Percentiles rank a stretch among this genome's conserved stretches.
phyloP scores from a whole-genome alignment of 306 rosid genomes.

The Cyclanthera cordifolia region DNA sequence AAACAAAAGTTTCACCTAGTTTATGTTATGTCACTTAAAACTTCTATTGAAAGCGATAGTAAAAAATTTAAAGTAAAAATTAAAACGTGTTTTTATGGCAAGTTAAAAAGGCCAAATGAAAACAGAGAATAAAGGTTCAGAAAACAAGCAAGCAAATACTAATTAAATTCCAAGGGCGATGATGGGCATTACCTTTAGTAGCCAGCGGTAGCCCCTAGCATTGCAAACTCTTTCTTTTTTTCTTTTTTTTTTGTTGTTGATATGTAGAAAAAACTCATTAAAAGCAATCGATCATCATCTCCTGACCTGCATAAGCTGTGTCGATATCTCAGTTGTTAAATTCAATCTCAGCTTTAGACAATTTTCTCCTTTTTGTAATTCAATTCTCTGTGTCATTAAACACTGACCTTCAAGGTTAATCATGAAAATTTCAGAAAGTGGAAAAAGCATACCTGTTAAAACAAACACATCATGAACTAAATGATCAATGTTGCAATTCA shows the following conservation, averaged over 20 bases:
- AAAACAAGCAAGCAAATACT: not conserved
- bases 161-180: conserved; percentile 6
- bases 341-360: conserved; percentile 8
- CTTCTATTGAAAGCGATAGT: not conserved
- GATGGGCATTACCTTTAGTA: not conserved
- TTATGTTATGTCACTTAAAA: not conserved
- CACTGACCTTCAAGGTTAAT: conserved; percentile 1
- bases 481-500: not conserved
- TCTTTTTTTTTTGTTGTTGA: too few species aligned
- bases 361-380: conserved; percentile 5
- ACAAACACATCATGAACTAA: not conserved
- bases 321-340: not conserved
- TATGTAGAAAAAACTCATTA: not conserved
- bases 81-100: not conserved
- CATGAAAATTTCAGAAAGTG: not conserved
- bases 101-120: not conserved
- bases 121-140: not conserved
- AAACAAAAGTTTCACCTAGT: not conserved
- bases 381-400: not conserved
- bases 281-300: not conserved
- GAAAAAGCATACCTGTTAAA: not conserved
- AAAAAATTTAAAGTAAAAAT: not conserved
- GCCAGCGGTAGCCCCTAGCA: not conserved
- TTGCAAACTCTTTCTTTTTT: conserved; percentile 10
- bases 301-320: conserved; percentile 9